Base-by-base conservation (phyloP, 345 rosid genomes). In the Melastoma malabathricum region DNA sequence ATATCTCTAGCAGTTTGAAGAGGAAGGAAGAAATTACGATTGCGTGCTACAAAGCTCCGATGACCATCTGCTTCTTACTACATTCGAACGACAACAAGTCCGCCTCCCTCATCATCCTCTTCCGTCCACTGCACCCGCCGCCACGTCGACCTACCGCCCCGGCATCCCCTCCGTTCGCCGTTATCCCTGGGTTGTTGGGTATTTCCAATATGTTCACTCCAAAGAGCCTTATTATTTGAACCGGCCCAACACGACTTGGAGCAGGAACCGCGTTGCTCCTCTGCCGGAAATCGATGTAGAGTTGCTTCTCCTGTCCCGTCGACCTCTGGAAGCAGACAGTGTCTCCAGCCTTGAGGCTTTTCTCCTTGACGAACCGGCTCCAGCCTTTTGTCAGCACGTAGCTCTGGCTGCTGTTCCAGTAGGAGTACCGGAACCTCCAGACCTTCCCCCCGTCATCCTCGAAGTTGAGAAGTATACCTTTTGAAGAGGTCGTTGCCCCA, bases 331-430 rank as follows among this genome's bases (percentile, higher is more conserved):
- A 90, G 52, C 80, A 46, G 20, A 90, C 89, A 56, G 70, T 57
- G 61, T 90, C 98, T 18, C 98, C 96, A 56, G 94, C 86, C 54
- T 74, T 73, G 22, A 90, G 59, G 48, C 57, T 72, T 75, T 80
- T 90, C 68, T 86, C 98, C 70, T 80, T 83, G 3, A 90, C 98
- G 43, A 81, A 90, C 7, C 89, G 72, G 78, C 86, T 86, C 98
- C 96, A 90, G 6, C 98, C 98, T 66, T 84, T 84, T 1, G 98
- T 90, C 58, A 90, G 71, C 48, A 86, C 98, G 43, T 86, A 90
- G 59, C 96, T 90, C 41, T 82, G 98, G 71, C 96, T 86, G 48
- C 94, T 90, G 47, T 82, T 90, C 98, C 98, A 90, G 58, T 90
- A 90, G 3, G 98, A 90, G 61, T 90, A 90, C 59, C 96, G 71